phyloP scores from a whole-genome alignment of 495 filamentous ascomycete species.

The Glonium stellatum region DNA sequence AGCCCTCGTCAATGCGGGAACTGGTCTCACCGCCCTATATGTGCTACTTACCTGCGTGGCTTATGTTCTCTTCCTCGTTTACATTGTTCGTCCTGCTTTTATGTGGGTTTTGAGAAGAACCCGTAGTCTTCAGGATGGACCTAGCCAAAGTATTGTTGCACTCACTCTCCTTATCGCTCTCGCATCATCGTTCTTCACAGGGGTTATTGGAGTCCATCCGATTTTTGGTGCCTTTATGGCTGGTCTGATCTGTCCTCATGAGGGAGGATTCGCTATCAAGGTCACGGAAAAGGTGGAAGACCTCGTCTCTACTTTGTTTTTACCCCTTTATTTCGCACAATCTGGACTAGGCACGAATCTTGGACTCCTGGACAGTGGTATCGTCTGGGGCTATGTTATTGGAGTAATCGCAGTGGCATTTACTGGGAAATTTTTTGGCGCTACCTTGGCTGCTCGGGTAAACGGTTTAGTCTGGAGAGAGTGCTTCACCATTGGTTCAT shows the following conservation, averaged over 20 bases:
- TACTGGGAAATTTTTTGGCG: conserved; percentile 76
- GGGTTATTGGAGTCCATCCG: conserved; percentile 83
- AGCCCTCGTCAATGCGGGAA: conserved; percentile 82
- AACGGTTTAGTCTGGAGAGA: conserved; percentile 89
- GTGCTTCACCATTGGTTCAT: conserved; percentile 78
- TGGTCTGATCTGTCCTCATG: conserved; percentile 88
- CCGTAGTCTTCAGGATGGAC: conserved; percentile 81
- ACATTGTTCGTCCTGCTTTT: conserved; percentile 70
- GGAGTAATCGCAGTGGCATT: conserved; percentile 81
- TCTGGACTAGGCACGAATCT: conserved; percentile 88
- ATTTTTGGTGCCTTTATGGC: conserved; percentile 88
- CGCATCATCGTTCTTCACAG: conserved; percentile 88
- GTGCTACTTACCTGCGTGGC: conserved; percentile 70
- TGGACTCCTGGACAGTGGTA: conserved; percentile 72
- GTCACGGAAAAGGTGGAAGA: conserved; percentile 96
- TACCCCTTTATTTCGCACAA: conserved; percentile 92
- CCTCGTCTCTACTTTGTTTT: conserved; percentile 76
- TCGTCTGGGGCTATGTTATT: conserved; percentile 88
- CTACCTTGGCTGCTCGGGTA: conserved; percentile 67
- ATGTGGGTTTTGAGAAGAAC: conserved; percentile 64
- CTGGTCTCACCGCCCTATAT: conserved; percentile 78
- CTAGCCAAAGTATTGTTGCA: conserved; percentile 77
- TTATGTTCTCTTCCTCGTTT: conserved; percentile 72
- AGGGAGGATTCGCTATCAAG: conserved; percentile 90
- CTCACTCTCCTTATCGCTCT: conserved; percentile 75